Percentiles rank a stretch among this genome's conserved stretches.
These are phyloP conservation scores for Yarrowia sp. DNA, from an alignment of 805 yeast species.

Conservation along the genomic window DNA sequence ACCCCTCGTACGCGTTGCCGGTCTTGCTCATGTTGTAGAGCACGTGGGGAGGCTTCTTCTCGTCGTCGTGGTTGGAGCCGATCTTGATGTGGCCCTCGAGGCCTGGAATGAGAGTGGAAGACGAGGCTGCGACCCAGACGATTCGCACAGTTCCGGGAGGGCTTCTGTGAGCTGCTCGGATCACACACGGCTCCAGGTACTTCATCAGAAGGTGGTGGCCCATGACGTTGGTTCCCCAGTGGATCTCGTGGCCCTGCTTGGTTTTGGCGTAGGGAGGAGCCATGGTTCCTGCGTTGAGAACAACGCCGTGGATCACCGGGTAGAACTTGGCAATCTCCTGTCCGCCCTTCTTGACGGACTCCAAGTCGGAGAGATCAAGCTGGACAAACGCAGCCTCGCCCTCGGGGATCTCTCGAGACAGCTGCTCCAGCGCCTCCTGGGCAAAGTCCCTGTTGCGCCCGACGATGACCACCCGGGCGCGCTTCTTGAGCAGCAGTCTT, in stretches of 20 bases:
- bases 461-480: background rate
- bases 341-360: background rate
- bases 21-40: conserved; percentile 49
- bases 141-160: conserved; percentile 42
- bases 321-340: background rate
- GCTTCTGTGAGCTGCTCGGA: conserved; percentile 38
- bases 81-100: conserved; percentile 40
- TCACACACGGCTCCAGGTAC: conserved; percentile 43
- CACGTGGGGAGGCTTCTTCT: conserved; percentile 28
- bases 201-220: conserved; percentile 48
- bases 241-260: conserved; percentile 48
- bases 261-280: conserved; percentile 42
- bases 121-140: conserved; percentile 46
- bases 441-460: conserved; percentile 7
- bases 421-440: background rate
- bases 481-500: background rate
- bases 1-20: conserved; percentile 41
- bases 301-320: conserved; percentile 31
- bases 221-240: conserved; percentile 48
- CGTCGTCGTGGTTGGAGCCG: conserved; percentile 38
- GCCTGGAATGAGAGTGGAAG: conserved; percentile 40
- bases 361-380: background rate
- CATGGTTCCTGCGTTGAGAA: conserved; percentile 50
- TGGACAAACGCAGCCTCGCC: background rate
- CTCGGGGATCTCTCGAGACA: background rate